Conservation (phyloP, 495 filamentous ascomycete genomes). For the Choiromyces venosus region DNA sequence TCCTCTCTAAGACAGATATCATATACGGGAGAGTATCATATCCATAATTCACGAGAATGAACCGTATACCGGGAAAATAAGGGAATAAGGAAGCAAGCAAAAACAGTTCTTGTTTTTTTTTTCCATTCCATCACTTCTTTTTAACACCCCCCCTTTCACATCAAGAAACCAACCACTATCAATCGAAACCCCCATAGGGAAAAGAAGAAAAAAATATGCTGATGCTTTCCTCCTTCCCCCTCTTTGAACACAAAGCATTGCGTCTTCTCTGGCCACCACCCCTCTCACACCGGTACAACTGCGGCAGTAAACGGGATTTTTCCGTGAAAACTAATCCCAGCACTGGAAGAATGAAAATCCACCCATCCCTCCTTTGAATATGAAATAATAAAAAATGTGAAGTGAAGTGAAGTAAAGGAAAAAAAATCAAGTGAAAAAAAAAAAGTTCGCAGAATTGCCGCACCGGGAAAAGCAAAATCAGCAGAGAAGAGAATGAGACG, state of each 20-base stretch:
- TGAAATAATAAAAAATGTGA: slow-evolving; percentile 18
- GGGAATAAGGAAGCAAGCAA: not conserved
- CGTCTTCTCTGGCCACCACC: slow-evolving; percentile 21
- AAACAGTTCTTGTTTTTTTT: not conserved
- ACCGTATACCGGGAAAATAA: slow-evolving; percentile 2
- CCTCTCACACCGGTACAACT: slow-evolving; percentile 13
- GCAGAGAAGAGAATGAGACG: slow-evolving; percentile 22
- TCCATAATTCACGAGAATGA: not conserved
- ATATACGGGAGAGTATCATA: not conserved
- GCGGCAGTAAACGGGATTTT: slow-evolving; percentile 34
- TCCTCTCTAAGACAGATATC: not conserved
- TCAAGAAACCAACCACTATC: not conserved
- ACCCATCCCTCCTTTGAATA: slow-evolving; percentile 31
- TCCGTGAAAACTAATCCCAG: slow-evolving; percentile 30
- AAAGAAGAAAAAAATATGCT: not conserved
- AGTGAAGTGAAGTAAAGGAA: slow-evolving; percentile 19
- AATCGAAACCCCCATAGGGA: not conserved
- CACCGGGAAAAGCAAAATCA: slow-evolving; percentile 36
- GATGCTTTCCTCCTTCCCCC: slow-evolving; percentile 13
- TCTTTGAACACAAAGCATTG: slow-evolving; percentile 27
- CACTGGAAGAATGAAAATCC: slow-evolving; percentile 28
- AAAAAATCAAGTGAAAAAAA: slow-evolving; percentile 37
- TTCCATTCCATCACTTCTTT: not conserved
- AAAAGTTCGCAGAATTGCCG: slow-evolving; percentile 36
- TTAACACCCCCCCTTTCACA: not conserved